phyloP scores from a whole-genome alignment of 805 yeast species.

The Wickerhamomyces rabaulensis region DNA sequence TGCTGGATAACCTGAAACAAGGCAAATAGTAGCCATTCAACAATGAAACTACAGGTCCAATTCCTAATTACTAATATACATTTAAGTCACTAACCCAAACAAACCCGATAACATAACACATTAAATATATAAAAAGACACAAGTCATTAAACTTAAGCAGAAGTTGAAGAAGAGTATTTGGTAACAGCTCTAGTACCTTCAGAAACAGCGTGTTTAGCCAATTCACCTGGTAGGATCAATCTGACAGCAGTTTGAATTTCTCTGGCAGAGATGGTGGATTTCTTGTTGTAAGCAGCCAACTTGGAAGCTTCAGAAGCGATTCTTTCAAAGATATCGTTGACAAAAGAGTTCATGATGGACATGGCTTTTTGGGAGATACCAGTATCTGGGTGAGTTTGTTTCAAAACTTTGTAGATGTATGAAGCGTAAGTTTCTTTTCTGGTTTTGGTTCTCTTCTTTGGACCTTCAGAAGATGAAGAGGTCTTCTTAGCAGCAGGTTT shows the following conservation, averaged over 20 bases:
- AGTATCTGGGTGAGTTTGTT: conserved; percentile 99
- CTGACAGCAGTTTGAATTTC: conserved; percentile 99
- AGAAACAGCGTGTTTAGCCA: conserved; percentile 97
- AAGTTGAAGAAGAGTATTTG: conserved; percentile 76
- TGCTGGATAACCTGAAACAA: too few relatives aligned
- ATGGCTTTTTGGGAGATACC: conserved; percentile 99
- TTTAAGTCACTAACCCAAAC: not conserved
- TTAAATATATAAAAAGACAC: not conserved
- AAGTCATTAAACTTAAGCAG: conserved; percentile 28
- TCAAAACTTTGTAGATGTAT: conserved; percentile 96
- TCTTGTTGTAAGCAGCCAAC: conserved; percentile 98
- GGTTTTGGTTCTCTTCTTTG: conserved; percentile 91
- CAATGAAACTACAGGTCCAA: not conserved
- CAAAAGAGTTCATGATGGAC: conserved; percentile 98
- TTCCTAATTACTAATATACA: not conserved
- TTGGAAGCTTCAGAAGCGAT: conserved; percentile 97
- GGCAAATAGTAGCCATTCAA: too few relatives aligned
- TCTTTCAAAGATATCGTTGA: conserved; percentile 97
- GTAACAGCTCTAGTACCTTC: conserved; percentile 99
- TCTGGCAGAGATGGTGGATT: conserved; percentile 96
- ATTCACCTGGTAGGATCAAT: conserved; percentile 97
- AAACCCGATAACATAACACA: not conserved
- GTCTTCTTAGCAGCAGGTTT: conserved; percentile 86
- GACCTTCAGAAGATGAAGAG: conserved; percentile 70
- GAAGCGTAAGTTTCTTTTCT: conserved; percentile 99